Evolutionary conservation across 1,139 yeast species (phyloP).

Genomic region (Zygosaccharomyces sapae): DNA sequence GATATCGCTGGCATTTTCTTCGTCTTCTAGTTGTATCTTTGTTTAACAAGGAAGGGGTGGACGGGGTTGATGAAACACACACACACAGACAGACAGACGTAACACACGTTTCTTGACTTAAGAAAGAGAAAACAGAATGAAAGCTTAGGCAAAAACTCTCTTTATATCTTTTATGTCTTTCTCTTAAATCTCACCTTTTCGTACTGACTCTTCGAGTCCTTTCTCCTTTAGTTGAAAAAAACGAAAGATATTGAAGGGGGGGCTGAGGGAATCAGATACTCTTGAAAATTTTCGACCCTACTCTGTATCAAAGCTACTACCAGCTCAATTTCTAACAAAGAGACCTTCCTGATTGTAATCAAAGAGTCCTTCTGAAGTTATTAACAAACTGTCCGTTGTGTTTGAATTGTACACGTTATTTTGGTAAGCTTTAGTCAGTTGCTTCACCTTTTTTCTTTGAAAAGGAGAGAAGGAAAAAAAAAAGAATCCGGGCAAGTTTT

Average conservation of each 20-base stretch:
- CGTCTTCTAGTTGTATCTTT: neutral
- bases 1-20: constrained; percentile 39
- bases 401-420: neutral
- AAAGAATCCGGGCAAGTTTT: neutral
- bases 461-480: no score
- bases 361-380: neutral
- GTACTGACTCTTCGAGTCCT: neutral
- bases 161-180: neutral
- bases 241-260: neutral
- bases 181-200: neutral
- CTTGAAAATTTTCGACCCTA: neutral
- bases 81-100: no score
- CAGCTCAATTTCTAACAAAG: neutral
- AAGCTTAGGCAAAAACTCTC: no score
- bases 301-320: neutral
- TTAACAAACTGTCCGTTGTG: neutral
- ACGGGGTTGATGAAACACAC: no score
- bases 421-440: neutral
- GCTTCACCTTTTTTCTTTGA: neutral
- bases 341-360: neutral
- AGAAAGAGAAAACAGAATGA: no score
- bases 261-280: neutral
- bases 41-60: no score
- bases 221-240: neutral
- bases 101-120: no score